Conservation (phyloP, 345 rosid genomes). For the Aethionema arabicum region DNA sequence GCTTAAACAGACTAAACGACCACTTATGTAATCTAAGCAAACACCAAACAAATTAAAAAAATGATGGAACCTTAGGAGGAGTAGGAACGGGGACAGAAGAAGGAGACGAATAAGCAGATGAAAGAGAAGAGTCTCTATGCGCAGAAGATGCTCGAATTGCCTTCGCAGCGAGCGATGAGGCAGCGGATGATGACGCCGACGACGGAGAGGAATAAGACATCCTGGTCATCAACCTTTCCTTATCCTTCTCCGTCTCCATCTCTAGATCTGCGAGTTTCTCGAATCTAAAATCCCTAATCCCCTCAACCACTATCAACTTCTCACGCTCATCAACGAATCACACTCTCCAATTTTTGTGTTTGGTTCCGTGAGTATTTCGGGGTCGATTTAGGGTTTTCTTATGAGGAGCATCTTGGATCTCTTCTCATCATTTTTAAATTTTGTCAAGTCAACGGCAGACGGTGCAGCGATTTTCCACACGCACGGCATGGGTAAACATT, state of each 20-base stretch:
- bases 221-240: constrained; percentile 17
- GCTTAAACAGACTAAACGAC: not conserved
- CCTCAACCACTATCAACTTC: constrained; percentile 9
- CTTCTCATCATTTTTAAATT: constrained; percentile 22
- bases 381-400: constrained; percentile 33
- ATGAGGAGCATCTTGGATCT: constrained; percentile 27
- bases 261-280: constrained; percentile 23
- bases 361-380: not conserved
- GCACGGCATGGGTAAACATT: constrained; percentile 5
- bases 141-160: constrained; percentile 88
- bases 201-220: constrained; percentile 27
- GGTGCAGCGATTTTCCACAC: constrained; percentile 9
- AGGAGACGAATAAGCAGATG: constrained; percentile 61
- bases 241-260: constrained; percentile 23
- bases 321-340: constrained; percentile 3
- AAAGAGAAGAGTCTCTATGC: constrained; percentile 62
- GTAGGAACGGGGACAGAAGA: constrained; percentile 36
- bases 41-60: not conserved
- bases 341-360: constrained; percentile 2
- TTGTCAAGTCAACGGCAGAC: constrained; percentile 33
- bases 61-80: constrained; percentile 30
- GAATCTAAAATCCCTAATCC: constrained; percentile 5
- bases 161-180: constrained; percentile 62
- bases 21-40: not conserved
- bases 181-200: constrained; percentile 45